Base-by-base conservation (phyloP, 768 basidiomycete genomes). In the Leccinum truebloodii region DNA sequence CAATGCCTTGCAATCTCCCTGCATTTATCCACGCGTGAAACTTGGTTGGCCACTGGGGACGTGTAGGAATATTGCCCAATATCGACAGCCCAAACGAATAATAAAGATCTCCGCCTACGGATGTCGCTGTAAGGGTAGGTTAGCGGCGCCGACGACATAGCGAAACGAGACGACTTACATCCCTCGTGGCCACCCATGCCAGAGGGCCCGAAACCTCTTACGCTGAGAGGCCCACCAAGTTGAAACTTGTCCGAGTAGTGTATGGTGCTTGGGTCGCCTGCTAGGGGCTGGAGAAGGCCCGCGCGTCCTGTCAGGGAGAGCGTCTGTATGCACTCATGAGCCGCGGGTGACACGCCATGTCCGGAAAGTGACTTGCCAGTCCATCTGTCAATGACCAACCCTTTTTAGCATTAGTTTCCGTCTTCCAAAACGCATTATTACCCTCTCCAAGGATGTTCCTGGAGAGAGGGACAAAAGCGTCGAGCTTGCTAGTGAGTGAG, bases 191-290 rank as follows among this genome's bases (percentile, higher is more conserved):
- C 88, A 5, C 95, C 95, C 77, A 97, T 79, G 4, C 86, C 79
- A 68, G 91, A 92, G 6, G 80, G 78, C 49, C 81, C 81, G 75
- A 96, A 95, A 54, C 85, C 83, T 6, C 97, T 80, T 0, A 98
- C 80, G 56, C 86, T 92, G 7, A 88, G 84, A 0, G 97, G 95
- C 0, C 97, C 97, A 26, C 97, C 97, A 0, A 98, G 81, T 64
- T 96, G 95, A 73, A 94, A 94, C 6, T 94, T 86, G 75, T 99
- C 97, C 1, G 86, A 81, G 67, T 92, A 89, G 24, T 86, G 81
- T 12, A 64, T 9, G 5, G 62, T 64, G 7, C 56, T 58, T 10
- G 83, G 80, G 13, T 78, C 73, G 12, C 78, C 75, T 12, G 77
- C 76, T 7, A 96, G 72, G 52, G 87, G 83, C 69, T 84, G 84